phyloP scores from a whole-genome alignment of 768 basidiomycete species.

The Boletus vermiculosoides region DNA sequence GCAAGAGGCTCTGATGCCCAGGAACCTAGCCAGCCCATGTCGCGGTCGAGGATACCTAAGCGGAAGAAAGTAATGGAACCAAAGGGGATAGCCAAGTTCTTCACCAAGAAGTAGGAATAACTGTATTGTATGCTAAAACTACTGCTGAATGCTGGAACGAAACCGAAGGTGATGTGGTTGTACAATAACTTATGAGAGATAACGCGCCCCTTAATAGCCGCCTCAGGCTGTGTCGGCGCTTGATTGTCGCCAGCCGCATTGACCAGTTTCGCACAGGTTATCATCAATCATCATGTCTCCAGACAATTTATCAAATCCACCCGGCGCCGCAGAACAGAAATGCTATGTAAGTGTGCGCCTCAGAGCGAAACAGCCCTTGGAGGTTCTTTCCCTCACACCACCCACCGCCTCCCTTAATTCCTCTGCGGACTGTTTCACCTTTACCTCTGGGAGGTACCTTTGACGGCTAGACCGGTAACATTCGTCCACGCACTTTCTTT shows the following conservation, averaged over 20 bases:
- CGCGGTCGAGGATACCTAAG: slow-evolving; percentile 25
- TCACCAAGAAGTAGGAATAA: slow-evolving; percentile 33
- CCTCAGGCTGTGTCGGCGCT: slow-evolving; percentile 7
- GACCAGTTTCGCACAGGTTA: slow-evolving; percentile 8
- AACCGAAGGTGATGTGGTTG: neutral
- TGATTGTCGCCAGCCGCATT: slow-evolving; percentile 18
- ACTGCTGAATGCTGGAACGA: neutral
- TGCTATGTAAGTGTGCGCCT: slow-evolving; percentile 1
- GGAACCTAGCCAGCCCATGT: slow-evolving; percentile 2
- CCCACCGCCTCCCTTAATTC: slow-evolving; percentile 19
- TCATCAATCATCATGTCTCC: neutral
- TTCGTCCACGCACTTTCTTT: slow-evolving; percentile 2
- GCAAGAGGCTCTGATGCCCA: slow-evolving; percentile 40
- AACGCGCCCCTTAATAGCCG: neutral
- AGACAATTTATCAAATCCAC: slow-evolving; percentile 5
- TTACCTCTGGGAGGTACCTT: slow-evolving; percentile 32
- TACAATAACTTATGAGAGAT: neutral
- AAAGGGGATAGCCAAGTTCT: slow-evolving; percentile 50
- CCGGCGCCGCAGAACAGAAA: neutral
- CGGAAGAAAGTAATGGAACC: slow-evolving; percentile 32
- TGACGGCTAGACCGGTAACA: slow-evolving; percentile 24
- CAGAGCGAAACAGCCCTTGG: neutral
- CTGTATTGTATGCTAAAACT: neutral
- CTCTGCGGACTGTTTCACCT: slow-evolving; percentile 37
- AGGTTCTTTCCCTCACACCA: slow-evolving; percentile 19